phyloP scores from a whole-genome alignment of 169 alveolate genomes.

The Neospora caninum region DNA sequence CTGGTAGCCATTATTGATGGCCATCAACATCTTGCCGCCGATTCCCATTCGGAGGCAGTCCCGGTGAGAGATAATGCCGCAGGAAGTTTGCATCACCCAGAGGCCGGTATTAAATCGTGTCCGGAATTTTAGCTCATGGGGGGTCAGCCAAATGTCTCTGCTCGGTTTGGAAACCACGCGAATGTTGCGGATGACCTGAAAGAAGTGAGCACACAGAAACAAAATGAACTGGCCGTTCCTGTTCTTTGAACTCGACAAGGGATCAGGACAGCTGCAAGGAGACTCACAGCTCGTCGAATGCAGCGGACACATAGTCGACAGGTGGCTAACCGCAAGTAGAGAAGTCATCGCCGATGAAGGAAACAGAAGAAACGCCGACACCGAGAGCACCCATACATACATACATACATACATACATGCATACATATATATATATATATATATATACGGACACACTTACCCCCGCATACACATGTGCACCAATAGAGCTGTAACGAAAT shows the following conservation, averaged over 20 bases:
- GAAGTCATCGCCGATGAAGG: no score
- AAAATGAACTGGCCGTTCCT: not conserved
- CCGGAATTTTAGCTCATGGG: conserved; percentile 87
- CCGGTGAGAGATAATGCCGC: conserved; percentile 86
- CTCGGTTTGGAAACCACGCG: conserved; percentile 91
- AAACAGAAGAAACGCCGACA: no score
- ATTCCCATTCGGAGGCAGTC: conserved; percentile 91
- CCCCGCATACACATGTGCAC: not conserved
- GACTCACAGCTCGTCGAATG: no score
- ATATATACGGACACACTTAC: not conserved
- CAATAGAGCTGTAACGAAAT: not conserved
- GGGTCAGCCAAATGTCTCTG: conserved; percentile 91
- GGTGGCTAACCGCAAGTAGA: no score
- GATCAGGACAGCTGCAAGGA: no score
- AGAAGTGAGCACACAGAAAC: not conserved
- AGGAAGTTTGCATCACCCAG: conserved; percentile 88
- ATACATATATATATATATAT: not conserved
- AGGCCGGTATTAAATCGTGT: conserved; percentile 88
- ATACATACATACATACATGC: not conserved
- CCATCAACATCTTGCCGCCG: conserved; percentile 89
- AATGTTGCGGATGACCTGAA: conserved; percentile 78
- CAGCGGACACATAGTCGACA: no score
- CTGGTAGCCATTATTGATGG: conserved; percentile 88
- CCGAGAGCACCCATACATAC: no score
- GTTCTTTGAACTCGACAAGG: not conserved